Evolutionary conservation across 345 rosid species (phyloP), one percentile per base, ranked within the genome.

Genomic region (Salix suchowensis): DNA sequence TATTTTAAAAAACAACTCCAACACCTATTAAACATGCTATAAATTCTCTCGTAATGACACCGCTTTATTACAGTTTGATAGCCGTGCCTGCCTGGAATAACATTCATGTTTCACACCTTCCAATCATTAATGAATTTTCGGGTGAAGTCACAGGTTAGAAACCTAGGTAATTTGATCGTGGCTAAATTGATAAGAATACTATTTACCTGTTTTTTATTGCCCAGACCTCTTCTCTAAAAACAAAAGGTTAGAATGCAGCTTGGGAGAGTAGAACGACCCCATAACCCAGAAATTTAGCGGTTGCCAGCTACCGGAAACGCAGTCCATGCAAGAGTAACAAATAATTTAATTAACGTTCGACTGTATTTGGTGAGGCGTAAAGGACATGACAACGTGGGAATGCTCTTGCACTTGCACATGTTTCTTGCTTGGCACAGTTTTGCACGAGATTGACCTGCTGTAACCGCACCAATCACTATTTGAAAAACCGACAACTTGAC

Each of bases 401-500:
- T 10, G 64, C 64, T 58, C 14, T n/a, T 23, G 5, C 15, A 10
- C 64, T 23, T 23, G 4, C 28, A 58, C 60, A 9, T 46, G 50
- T 14, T 12, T 46, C 50, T 46, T 4, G 18, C 15, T 4, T 46
- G 5, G 14, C 68, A 39, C 75, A 58, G 72, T 12, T 48, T 71
- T 67, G 24, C 68, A 19, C 30, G 67, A 62, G 83, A 78, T 55
- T 72, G 83, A 58, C 81, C 80, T 73, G 82, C 80, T 73, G 82
- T 69, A 75, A 65, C 72, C 61, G 32, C 64, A 13, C 39, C 9
- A 10, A 1, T 37, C 44, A 64, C 71, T 85, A 78, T 76, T 78
- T 65, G 74, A 70, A 55, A 81, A 78, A 73, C 85, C 79, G 82
- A 85, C 89, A 82, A 68, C 82, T 76, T 76, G 84, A 82, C 90